Evolutionary conservation across 1,284 basidiomycete genomes (phyloP), one percentile per base, ranked within the genome.

Genomic region (Apiotrichum gracile): DNA sequence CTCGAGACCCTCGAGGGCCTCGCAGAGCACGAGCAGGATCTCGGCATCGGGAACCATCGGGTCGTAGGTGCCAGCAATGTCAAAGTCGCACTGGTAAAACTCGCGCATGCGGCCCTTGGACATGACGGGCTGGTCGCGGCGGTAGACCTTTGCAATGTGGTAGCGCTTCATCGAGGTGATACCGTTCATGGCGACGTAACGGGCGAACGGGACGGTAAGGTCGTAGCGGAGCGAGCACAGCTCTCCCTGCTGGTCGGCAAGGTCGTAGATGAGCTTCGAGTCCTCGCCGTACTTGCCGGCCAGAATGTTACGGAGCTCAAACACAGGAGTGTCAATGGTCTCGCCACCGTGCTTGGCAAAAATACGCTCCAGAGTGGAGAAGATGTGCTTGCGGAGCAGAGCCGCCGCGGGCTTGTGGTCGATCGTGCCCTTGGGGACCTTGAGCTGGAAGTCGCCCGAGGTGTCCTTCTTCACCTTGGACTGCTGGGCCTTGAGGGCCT

Each of bases 191-290:
- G 94, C 94, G 35, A 99, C 80, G 75, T 93, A 97, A 39, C 94
- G 80, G 16, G 94, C 94, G 50, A 98, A 87, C 6, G 94, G 94
- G 19, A 98, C 93, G 22, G 94, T 98, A 67, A 98, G 85, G 72
- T 99, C 94, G 70, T 98, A 99, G 53, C 94, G 81, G 62, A 99
- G 77, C 21, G 89, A 89, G 61, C 97, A 87, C 65, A 97, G 83
- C 75, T 99, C 96, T 24, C 96, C 94, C n/a, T 94, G 96, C 74
- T 98, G 96, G 75, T 98, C 96, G 79, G 87, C 85, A 49, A 99
- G 81, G 76, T 98, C 94, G 74, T 97, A 98, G 65, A 98, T 98
- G 66, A 98, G 85, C 76, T 99, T 98, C 45, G 86, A 84, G 74
- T 98, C 94, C 76, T 98, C 96, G 53, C 91, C 92, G 65, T 97